Evolutionary conservation across 148 eudicot species (phyloP), one percentile per base, ranked within the genome.

Genomic region (Rheum nobile): DNA sequence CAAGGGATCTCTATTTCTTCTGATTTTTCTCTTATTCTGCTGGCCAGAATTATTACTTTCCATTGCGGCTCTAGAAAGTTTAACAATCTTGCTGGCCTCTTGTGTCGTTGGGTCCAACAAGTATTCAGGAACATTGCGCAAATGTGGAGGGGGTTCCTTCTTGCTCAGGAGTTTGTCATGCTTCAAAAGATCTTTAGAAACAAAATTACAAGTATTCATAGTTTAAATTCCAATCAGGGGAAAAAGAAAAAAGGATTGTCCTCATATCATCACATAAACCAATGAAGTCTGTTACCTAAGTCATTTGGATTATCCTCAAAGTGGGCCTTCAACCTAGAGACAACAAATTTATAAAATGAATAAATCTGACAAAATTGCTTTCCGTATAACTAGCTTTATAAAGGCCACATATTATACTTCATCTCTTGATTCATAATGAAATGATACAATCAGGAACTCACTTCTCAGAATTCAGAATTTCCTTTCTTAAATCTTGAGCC

Each of bases 81-180:
- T 92, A 13, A 92, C 90, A 67, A 86, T 83, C 82, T 96, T 96
- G 85, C 94, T 90, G 44, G 96, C 97, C 82, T 92, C 92, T 80
- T 87, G 86, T 55, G 97, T 96, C 65, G 91, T 83, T 74, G 90
- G 80, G 77, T 96, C 99, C 78, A 92, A 59, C 10, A 92, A 52
- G 81, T 96, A 96, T 61, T 85, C 99, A 0, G 99, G 97, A 24
- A 92, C 91, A 79, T 90, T 80, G 9, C 92, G 92, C 63, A 96
- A 78, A 79, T 96, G 99, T 21, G 82, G 59, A 69, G 97, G 88
- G 26, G 97, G 92, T 42, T 83, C 81, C 79, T 90, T 92, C 84
- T 96, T 96, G 86, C 99, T 92, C 67, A 96, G 83, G 71, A 79
- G 79, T 80, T 92, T 92, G 81, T 96, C 99, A 59, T 96, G 99